phyloP scores from a whole-genome alignment of 495 filamentous ascomycete species.

The Xylaria scruposa region DNA sequence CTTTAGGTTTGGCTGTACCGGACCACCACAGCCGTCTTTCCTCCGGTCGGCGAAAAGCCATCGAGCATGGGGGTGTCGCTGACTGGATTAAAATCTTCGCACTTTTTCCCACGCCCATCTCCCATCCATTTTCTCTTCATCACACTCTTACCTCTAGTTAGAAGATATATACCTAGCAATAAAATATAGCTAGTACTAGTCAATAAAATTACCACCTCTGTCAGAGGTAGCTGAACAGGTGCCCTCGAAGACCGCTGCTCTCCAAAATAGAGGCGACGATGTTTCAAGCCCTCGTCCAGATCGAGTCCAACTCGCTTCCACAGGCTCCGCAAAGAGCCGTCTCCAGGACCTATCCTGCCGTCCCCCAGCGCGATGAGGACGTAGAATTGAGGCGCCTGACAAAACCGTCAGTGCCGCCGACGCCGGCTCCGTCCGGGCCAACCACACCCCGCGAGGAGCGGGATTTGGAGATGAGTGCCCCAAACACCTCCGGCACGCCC shows the following conservation, averaged over 20 bases:
- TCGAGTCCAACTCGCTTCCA: slow-evolving; percentile 37
- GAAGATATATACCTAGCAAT: not conserved
- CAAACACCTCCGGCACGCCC: slow-evolving; percentile 44
- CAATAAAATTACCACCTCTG: not conserved
- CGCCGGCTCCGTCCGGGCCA: slow-evolving; percentile 32
- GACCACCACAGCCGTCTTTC: not conserved
- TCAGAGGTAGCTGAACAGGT: not conserved
- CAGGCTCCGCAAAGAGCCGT: slow-evolving; percentile 45
- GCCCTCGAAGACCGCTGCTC: not conserved
- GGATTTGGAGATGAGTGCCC: slow-evolving; percentile 62
- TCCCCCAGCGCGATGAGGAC: slow-evolving; percentile 39
- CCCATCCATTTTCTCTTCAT: not conserved
- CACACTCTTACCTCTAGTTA: not conserved
- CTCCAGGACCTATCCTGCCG: slow-evolving; percentile 48
- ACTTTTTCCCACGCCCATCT: not conserved
- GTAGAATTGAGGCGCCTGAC: slow-evolving; percentile 46
- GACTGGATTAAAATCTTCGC: not conserved
- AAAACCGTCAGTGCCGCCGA: slow-evolving; percentile 34
- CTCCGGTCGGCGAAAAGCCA: slow-evolving; percentile 3
- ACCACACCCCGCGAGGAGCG: slow-evolving; percentile 50
- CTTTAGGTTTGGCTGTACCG: not conserved
- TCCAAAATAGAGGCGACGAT: slow-evolving; percentile 37
- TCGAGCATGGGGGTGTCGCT: slow-evolving; percentile 7
- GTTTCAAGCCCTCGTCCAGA: slow-evolving; percentile 37
- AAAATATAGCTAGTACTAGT: slow-evolving; percentile 5